Base-by-base conservation (phyloP, 2,329 filamentous ascomycete genomes). In the Atkinsonella texensis region DNA sequence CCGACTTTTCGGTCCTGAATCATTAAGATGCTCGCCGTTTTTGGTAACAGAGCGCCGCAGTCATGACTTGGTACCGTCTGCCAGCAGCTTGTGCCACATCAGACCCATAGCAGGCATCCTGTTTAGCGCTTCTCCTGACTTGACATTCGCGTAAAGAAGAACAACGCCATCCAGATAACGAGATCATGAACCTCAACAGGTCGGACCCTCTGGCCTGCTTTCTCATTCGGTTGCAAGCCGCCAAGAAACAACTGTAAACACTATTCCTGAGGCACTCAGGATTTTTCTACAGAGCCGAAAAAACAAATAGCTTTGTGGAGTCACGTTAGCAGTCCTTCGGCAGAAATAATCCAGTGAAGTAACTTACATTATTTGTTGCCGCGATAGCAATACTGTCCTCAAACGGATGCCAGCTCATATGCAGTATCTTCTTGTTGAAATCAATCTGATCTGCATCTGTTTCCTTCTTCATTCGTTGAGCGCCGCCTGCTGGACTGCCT, bases 381-480 rank as follows among this genome's bases (percentile, higher is more conserved):
- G 93, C 93, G 75, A 98, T 98, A 53, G 93, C 93, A 72, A 98
- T 98, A 74, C 91, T 97, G 73, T 98, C 91, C 72, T 98, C 93
- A 63, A 94, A 96, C 47, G 93, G 93, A 82, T 98, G 93, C 93
- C 93, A 98, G 73, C 91, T 97, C 93, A 98, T 98, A 70, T 98
- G 93, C 66, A 98, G 69, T 63, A 98, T 98, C 81, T 98, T 98
- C 81, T 97, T 98, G 79, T 97, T 97, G 72, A 97, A 98, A 71
- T 98, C 93, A 70, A 97, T 97, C 74, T 97, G 91, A 69, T 98
- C 91, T 53, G 93, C 93, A 70, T 98, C 93, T 50, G 93, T 98
- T 75, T 98, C 93, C 74, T 96, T 97, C 64, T 90, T 85, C 93
- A 98, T 97, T 61, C 93, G 81, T 66, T 93, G 89, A 44, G 79